Conservation (phyloP, 2,329 filamentous ascomycete genomes). For the Aspergillus thermomutatus region DNA sequence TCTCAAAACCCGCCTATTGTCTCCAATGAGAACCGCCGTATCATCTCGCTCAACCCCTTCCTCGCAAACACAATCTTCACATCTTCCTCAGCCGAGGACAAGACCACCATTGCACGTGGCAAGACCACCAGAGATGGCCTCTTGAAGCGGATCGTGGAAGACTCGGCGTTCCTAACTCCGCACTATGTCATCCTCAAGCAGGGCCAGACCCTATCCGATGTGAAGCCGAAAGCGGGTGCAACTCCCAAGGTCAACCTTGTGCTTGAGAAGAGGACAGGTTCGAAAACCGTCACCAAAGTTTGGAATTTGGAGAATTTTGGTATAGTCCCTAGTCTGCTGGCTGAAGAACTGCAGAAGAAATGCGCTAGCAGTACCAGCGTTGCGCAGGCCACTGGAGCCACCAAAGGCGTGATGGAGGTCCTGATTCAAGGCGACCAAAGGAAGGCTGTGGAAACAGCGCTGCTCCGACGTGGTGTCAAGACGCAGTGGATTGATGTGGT, state of each 20-base stretch:
- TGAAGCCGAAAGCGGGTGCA: slow-evolving; percentile 61
- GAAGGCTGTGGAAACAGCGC: slow-evolving; percentile 56
- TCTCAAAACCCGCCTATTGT: slow-evolving; percentile 52
- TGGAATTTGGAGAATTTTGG: slow-evolving; percentile 60
- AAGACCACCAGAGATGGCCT: slow-evolving; percentile 59
- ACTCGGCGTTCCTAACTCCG: slow-evolving; percentile 47
- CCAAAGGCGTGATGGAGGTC: slow-evolving; percentile 63
- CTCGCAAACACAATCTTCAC: slow-evolving; percentile 61
- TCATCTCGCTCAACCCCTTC: slow-evolving; percentile 60
- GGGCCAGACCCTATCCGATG: slow-evolving; percentile 35
- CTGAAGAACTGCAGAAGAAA: slow-evolving; percentile 64
- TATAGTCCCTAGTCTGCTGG: slow-evolving; percentile 57
- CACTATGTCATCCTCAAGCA: slow-evolving; percentile 55
- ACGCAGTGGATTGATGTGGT: slow-evolving; percentile 61
- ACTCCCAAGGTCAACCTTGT: slow-evolving; percentile 59
- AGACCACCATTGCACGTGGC: slow-evolving; percentile 55
- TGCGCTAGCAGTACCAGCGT: slow-evolving; percentile 68
- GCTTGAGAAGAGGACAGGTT: slow-evolving; percentile 63
- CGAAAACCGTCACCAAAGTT: slow-evolving; percentile 64
- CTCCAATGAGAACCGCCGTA: slow-evolving; percentile 56
- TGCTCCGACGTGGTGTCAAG: slow-evolving; percentile 58
- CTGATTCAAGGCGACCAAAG: slow-evolving; percentile 66
- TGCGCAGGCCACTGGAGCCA: slow-evolving; percentile 58
- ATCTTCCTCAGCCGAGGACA: slow-evolving; percentile 51
- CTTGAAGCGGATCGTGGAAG: slow-evolving; percentile 56